Conservation (phyloP, 2,329 filamentous ascomycete genomes). For the Ascochyta lentis region DNA sequence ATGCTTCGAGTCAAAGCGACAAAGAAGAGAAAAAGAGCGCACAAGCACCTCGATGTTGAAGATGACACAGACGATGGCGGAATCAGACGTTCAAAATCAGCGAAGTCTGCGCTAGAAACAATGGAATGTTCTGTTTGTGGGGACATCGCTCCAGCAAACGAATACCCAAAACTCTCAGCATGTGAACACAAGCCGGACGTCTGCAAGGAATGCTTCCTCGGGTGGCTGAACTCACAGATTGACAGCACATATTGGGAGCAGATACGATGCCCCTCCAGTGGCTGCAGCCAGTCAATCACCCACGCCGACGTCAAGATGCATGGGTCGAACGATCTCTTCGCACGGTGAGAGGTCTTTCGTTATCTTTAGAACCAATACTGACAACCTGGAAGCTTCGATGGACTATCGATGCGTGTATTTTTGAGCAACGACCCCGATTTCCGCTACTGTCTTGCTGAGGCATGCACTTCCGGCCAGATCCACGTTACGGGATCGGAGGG, state of each 20-base stretch:
- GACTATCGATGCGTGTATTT: background rate
- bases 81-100: too few species aligned
- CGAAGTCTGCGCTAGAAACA: too few species aligned
- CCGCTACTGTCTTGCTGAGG: background rate
- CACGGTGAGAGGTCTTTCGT: background rate
- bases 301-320: constrained; percentile 1
- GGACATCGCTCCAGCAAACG: background rate
- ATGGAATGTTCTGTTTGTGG: constrained; percentile 3
- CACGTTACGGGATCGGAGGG: background rate
- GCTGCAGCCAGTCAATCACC: background rate
- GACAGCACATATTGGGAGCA: background rate
- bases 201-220: background rate
- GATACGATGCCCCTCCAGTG: constrained; percentile 1
- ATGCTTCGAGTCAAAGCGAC: too few species aligned
- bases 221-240: background rate
- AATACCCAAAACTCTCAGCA: background rate
- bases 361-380: background rate
- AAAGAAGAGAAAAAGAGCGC: background rate
- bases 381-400: constrained; percentile 4
- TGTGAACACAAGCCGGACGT: constrained; percentile 5
- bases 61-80: too few species aligned
- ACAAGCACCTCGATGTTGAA: background rate
- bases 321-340: background rate
- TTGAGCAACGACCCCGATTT: background rate
- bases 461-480: constrained; percentile 5